phyloP scores from a whole-genome alignment of 352 stramenopile species.

The Phytopythium montanum region DNA sequence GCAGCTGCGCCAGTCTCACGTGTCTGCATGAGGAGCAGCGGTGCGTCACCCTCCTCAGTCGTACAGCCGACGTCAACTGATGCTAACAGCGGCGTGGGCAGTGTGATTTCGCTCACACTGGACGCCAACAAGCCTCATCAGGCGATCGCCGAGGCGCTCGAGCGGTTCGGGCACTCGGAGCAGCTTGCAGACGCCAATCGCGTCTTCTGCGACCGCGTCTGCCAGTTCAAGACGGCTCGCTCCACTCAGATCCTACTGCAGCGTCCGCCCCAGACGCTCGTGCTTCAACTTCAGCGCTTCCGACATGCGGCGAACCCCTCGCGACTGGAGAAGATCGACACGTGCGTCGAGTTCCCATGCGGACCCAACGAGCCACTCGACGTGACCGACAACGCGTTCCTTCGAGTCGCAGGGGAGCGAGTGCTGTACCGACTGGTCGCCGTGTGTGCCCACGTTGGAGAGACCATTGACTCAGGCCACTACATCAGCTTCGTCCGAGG shows the following conservation, averaged over 20 bases:
- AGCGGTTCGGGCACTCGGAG: constrained; percentile 48
- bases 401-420: constrained; percentile 35
- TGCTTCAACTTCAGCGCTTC: constrained; percentile 75
- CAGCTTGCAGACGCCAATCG: constrained; percentile 58
- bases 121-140: constrained; percentile 31
- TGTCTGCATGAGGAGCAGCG: constrained; percentile 66
- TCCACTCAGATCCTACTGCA: constrained; percentile 73
- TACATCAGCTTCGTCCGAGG: constrained; percentile 67
- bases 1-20: constrained; percentile 64
- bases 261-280: constrained; percentile 39
- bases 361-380: constrained; percentile 37
- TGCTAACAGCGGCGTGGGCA: constrained; percentile 12
- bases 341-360: constrained; percentile 55
- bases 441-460: constrained; percentile 67
- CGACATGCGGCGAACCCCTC: constrained; percentile 31
- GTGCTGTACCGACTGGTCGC: constrained; percentile 55
- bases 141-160: constrained; percentile 49
- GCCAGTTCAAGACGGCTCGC: constrained; percentile 59
- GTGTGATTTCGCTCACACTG: constrained; percentile 62
- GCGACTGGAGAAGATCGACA: constrained; percentile 49
- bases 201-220: constrained; percentile 69
- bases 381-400: constrained; percentile 64
- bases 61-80: background rate
- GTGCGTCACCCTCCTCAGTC: constrained; percentile 2
- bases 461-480: constrained; percentile 57